Base-by-base conservation (phyloP, 1,284 basidiomycete genomes). In the Filobasidium uniguttulatum region DNA sequence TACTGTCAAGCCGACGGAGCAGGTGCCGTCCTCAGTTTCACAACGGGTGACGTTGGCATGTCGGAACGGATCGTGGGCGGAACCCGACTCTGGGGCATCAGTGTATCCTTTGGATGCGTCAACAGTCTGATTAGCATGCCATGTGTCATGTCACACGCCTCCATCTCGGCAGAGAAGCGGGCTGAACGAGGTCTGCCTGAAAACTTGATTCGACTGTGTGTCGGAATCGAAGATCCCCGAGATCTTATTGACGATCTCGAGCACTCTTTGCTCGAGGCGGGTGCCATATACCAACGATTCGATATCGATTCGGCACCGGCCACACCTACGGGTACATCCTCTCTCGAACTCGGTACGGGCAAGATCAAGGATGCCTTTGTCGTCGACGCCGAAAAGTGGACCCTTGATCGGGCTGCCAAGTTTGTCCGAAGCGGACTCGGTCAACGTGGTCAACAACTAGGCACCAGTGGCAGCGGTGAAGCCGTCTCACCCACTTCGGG, bases 51-150 rank as follows among this genome's bases (percentile, higher is more conserved):
- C 72, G 90, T 89, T 64, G 80, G 77, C 49, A 67, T 96, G 52
- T 91, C 86, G 62, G 90, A 97, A 70, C 78, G 83, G 53, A 87
- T 98, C 55, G 90, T 98, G 8, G 90, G 85, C 5, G 84, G 82
- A 1, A 86, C 93, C 8, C 77, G 88, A 44, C 73, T 99, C 28
- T 98, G 93, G 91, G 89, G 93, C 29, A 96, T 99, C 63, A 89
- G 84, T 56, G 94, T 98, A 60, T 90, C 86, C 61, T 98, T 99
- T 66, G 94, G 94, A 28, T 91, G 88, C 59, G 91, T 99, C 59
- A 98, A 99, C 74, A 89, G 85, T 63, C 71, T 99, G 65, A 98
- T 98, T 71, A 91, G 87, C 60, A 98, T 99, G 94, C 94, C 94
- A 38, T 98, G 94, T 69, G 81, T 91, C 59, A 98, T 99, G 94